These are phyloP conservation scores for Alternaria gaisen DNA, from an alignment of 2,329 filamentous ascomycete species.

Conservation along the genomic window DNA sequence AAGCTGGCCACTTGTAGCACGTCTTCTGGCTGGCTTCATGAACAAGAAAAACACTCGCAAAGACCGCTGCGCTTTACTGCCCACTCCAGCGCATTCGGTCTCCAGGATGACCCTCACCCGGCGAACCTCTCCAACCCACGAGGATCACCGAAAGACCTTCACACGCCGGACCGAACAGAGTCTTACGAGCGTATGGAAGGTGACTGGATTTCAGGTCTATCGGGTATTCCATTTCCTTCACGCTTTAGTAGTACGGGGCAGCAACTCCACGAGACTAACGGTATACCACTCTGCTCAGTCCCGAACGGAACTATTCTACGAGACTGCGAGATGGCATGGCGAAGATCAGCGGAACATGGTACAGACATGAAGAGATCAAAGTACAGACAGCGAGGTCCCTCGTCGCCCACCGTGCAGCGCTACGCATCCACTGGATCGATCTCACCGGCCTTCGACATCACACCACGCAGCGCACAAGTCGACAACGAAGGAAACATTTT, in stretches of 20 bases:
- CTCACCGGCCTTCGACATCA: constrained; percentile 4
- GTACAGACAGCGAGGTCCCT: not conserved
- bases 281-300: not conserved
- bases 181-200: not conserved
- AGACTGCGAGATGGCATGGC: not conserved
- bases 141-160: not conserved
- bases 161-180: not conserved
- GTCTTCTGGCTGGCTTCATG: not conserved
- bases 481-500: not conserved
- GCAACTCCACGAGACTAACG: not conserved
- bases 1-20: not conserved
- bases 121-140: not conserved
- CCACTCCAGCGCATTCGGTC: not conserved
- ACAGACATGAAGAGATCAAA: not conserved
- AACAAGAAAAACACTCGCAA: not conserved
- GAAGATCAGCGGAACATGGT: not conserved
- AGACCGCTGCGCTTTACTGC: no score
- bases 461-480: not conserved
- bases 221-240: constrained; percentile 1
- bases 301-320: not conserved
- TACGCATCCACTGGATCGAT: not conserved
- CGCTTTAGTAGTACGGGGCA: not conserved
- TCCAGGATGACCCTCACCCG: no score
- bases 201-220: not conserved
- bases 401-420: not conserved